Conservation (phyloP, 2,329 filamentous ascomycete genomes). For the Penicillium sp. region DNA sequence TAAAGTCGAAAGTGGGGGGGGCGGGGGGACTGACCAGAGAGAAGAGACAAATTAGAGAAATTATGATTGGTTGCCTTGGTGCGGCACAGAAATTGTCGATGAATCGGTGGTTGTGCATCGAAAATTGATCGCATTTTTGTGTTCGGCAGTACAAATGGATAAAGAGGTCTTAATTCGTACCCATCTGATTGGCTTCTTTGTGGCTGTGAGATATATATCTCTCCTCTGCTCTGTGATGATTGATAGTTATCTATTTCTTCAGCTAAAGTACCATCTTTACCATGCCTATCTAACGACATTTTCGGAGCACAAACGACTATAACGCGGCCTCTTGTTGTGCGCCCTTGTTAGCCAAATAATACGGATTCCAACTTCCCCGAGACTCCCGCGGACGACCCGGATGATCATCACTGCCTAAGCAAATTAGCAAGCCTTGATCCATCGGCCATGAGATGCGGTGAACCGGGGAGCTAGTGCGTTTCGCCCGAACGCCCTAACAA, state of each 20-base stretch:
- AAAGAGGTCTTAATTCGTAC: neutral
- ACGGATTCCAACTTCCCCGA: constrained; percentile 6
- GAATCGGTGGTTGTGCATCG: neutral
- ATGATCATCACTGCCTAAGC: constrained; percentile 25
- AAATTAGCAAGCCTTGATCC: constrained; percentile 17
- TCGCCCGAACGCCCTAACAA: constrained; percentile 5
- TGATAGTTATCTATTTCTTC: neutral
- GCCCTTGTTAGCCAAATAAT: constrained; percentile 18
- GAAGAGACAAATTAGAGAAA: neutral
- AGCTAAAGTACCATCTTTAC: neutral
- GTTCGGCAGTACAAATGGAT: neutral
- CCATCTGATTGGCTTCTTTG: neutral
- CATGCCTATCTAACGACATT: neutral
- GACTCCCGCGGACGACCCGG: constrained; percentile 16
- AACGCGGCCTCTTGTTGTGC: neutral
- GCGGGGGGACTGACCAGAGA: neutral
- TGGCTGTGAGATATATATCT: neutral
- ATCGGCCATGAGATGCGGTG: constrained; percentile 13
- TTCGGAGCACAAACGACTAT: neutral
- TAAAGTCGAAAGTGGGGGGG: neutral
- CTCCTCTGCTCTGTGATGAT: constrained; percentile 3
- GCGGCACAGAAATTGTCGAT: constrained; percentile 3
- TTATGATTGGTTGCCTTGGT: neutral
- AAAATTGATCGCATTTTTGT: neutral
- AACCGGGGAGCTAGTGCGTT: constrained; percentile 17